Evolutionary conservation across 805 yeast genomes (phyloP), one percentile per base, ranked within the genome.

Genomic region (Metschnikowia henanensis): DNA sequence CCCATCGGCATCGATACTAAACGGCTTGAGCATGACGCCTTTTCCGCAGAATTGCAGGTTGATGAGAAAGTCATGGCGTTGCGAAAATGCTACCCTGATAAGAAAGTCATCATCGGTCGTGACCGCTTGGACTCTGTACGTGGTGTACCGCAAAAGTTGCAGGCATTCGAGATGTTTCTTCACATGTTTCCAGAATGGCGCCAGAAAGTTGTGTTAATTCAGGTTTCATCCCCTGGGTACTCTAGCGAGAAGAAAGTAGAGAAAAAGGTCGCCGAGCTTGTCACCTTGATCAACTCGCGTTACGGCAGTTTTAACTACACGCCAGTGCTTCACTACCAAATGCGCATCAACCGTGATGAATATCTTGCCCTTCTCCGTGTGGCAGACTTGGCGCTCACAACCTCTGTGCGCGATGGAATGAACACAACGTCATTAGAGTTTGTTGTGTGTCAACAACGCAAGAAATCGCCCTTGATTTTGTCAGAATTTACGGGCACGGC

Each of bases 401-500:
- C 97, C 0, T 83, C 95, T 2, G 83, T 92, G 22, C 80, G 99
- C 61, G 99, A 94, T 62, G 97, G 97, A 45, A 90, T 92, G 85
- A 92, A 90, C 67, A 89, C 97, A 4, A 94, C 98, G 2, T 88
- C 96, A 1, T 69, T 92, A 46, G 99, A 94, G 64, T 94, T 81
- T 62, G 94, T 91, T 35, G 81, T 91, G 34, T 87, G 97, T 54
- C 95, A 88, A 64, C 83, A 87, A 57, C 70, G 79, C 48, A 77
- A 82, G 48, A 71, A 74, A 49, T 78, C 86, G 3, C 96, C 98
- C 0, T 74, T 95, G 58, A 81, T 94, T 30, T 68, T 94, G 35
- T 87, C 96, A 18, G 99, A 94, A 68, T 94, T 94, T 60, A 86
- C 95, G 43, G 99, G 99, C 35, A 83, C 95, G 3, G 80, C 89